Percentiles rank a stretch among this genome's conserved stretches.
Evolutionary conservation across 306 rosid genomes (phyloP).

Genomic region (Acacia confusa): DNA sequence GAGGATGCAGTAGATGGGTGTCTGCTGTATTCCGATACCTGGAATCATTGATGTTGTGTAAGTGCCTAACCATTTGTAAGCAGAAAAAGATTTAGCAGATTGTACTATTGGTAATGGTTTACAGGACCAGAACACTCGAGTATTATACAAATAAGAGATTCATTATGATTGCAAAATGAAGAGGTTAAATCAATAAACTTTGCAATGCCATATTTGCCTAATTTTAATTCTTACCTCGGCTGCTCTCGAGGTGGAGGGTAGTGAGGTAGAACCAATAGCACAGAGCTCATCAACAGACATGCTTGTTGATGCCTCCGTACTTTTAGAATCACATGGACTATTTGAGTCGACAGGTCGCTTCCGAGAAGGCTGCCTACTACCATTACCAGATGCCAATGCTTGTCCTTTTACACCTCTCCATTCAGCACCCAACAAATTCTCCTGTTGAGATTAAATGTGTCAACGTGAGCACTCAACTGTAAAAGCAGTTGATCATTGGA

Average conservation of each 20-base stretch:
- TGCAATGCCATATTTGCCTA: neutral
- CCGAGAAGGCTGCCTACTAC: constrained; percentile 62
- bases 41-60: constrained; percentile 31
- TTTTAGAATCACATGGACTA: constrained; percentile 77
- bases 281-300: constrained; percentile 73
- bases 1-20: constrained; percentile 86
- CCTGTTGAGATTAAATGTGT: constrained; percentile 48
- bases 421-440: constrained; percentile 61
- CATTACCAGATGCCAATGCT: constrained; percentile 63
- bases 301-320: constrained; percentile 84
- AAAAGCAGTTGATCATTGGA: neutral
- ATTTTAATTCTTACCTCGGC: constrained; percentile 63
- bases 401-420: constrained; percentile 92
- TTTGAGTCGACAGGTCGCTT: constrained; percentile 70
- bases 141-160: neutral
- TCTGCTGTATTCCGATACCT: constrained; percentile 73
- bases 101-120: neutral
- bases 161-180: neutral
- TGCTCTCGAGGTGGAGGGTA: constrained; percentile 81
- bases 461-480: constrained; percentile 19
- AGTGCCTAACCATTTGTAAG: constrained; percentile 17
- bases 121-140: neutral
- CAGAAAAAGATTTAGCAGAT: neutral
- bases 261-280: constrained; percentile 70
- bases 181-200: neutral